Evolutionary conservation across 345 rosid species (phyloP), one percentile per base, ranked within the genome.

Genomic region (Microthlaspi erraticum): DNA sequence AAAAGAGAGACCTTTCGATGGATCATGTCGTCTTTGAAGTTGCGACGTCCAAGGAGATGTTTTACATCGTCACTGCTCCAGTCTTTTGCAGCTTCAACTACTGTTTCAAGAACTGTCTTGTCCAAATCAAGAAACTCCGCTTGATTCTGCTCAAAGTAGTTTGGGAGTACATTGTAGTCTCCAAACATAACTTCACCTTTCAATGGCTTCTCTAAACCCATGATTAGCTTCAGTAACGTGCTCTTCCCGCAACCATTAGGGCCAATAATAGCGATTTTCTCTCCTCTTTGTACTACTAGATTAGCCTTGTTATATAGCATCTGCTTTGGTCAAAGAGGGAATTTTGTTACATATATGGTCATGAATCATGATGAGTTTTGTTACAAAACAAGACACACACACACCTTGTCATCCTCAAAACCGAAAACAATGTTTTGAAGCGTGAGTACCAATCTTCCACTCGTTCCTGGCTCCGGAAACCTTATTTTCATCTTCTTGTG

Each of bases 141-240:
- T 95, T 93, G 98, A 79, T 93, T 93, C 83, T 93, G 98, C 80
- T 93, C 98, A 77, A 93, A 93, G 83, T 93, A 93, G 84, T 93
- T 93, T 65, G 95, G 98, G 14, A 93, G 68, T 38, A 93, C 96
- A 77, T 89, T 93, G 83, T 93, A 93, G 69, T 91, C 96, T 67
- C 97, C 97, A 1, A 86, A 88, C 48, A 84, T 34, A 63, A 93
- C 84, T 78, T 87, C 90, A 52, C 98, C 98, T 33, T 71, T 78
- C 5, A 10, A 44, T 60, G 93, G 87, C 81, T 91, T 89, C 84
- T 81, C 89, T 70, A 89, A 64, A 42, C 85, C 96, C 94, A 89
- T 87, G 19, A 93, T 89, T 57, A 93, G 72, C 75, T 89, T 93
- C 80, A 91, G 80, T 65, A 93, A 83, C 4, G 97, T 91, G 53